Base-by-base conservation (phyloP, 805 yeast genomes). In the Lipomyces orientalis region DNA sequence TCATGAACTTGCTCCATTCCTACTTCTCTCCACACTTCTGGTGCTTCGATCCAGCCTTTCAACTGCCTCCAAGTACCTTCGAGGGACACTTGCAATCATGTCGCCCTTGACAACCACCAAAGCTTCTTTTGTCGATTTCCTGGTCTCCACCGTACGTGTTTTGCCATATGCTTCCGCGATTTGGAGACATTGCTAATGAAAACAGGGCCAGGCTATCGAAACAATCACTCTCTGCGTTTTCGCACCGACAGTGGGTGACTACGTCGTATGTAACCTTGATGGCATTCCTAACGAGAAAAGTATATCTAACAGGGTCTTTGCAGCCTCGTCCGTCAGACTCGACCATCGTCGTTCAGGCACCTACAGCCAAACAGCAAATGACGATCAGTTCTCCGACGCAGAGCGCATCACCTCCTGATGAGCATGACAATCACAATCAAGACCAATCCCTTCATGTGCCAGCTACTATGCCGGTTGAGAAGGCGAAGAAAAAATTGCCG, bases 311-410 rank as follows among this genome's bases (percentile, higher is more conserved):
- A 37, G n/a, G 5, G 43, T 12, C 49, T 6, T 6, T 43, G 19
- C 16, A 43, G 22, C 12, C 4, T 9, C 16, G 43, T 16, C 9
- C 43, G 4, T 12, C 43, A 19, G 22, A 43, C 22, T 43, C 49
- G 49, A 43, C 49, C 22, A 43, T 43, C 49, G 49, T 43, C 19
- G 49, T 43, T 43, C 49, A 43, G 49, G 49, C 49, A 16, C 49
- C 49, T 43, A 43, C 49, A 43, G 49, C 49, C 49, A 43, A 16
- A 43, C 49, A 43, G 49, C 49, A 9, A 43, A 43, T 43, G 49
- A 43, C 49, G 49, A 43, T 6, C 22, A 19, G 7, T 43, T 9
- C 22, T 43, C 22, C 5, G 22, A 14, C 22, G n/a, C 8, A 19
- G 2, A 5, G 5, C 49, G n/a, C 19, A 7, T 16, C 49, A 43